These are phyloP conservation scores for Starmerella lactis-condensi DNA, from an alignment of 805 yeast genomes.

Conservation along the genomic window DNA sequence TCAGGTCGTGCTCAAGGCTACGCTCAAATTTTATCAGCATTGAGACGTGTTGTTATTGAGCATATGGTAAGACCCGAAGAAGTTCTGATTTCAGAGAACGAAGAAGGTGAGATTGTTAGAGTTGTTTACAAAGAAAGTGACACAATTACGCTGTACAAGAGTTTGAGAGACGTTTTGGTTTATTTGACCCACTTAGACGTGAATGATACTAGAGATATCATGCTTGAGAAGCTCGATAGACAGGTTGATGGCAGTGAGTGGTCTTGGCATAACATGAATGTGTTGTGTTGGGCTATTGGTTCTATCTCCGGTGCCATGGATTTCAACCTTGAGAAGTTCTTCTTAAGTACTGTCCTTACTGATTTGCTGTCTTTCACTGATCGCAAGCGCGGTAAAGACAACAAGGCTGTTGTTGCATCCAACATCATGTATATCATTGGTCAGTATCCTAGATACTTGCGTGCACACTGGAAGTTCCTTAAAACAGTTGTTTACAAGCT, in stretches of 20 bases:
- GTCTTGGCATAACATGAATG: constrained; percentile 97
- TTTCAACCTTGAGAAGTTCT: constrained; percentile 90
- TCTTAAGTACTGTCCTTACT: constrained; percentile 80
- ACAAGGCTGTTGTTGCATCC: constrained; percentile 98
- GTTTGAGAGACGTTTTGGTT: constrained; percentile 88
- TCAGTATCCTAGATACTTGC: constrained; percentile 90
- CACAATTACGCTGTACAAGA: constrained; percentile 85
- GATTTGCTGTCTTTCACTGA: constrained; percentile 83
- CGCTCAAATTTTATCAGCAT: constrained; percentile 54
- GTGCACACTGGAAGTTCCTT: constrained; percentile 94
- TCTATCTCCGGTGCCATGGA: constrained; percentile 97
- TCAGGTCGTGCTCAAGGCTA: constrained; percentile 66
- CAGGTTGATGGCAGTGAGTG: constrained; percentile 95
- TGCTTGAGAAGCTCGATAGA: constrained; percentile 76
- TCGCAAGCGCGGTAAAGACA: constrained; percentile 91
- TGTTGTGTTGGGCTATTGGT: constrained; percentile 98
- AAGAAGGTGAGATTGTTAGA: constrained; percentile 96
- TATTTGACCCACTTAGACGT: constrained; percentile 92
- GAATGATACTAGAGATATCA: constrained; percentile 77
- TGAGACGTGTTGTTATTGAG: constrained; percentile 86
- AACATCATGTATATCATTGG: constrained; percentile 99
- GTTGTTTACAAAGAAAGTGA: constrained; percentile 94
- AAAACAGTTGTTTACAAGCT: constrained; percentile 89
- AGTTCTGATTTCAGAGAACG: constrained; percentile 89
- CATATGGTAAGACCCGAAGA: constrained; percentile 98